phyloP scores from a whole-genome alignment of 2,329 filamentous ascomycete species.

The Fusarium albosuccineum region DNA sequence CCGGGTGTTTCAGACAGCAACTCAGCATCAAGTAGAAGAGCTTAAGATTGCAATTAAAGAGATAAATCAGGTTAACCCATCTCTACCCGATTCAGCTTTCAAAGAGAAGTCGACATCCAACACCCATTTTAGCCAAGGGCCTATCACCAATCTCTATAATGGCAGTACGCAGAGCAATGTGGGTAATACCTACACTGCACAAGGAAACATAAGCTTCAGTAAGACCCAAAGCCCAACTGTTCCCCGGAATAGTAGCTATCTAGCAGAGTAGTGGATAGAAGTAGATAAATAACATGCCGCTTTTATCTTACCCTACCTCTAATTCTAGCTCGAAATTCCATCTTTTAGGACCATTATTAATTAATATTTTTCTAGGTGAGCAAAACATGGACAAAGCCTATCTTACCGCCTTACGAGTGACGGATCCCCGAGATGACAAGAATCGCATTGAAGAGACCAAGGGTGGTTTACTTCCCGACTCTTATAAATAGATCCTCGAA shows the following conservation, averaged over 20 bases:
- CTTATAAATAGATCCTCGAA: not conserved
- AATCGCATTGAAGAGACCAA: not conserved
- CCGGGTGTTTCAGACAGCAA: slow-evolving; percentile 6
- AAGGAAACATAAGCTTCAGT: not conserved
- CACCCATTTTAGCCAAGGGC: not conserved
- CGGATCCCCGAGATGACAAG: slow-evolving; percentile 1
- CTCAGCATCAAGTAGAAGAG: slow-evolving; percentile 1
- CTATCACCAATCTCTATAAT: not conserved
- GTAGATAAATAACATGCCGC: too few relatives aligned
- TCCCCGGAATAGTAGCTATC: too few relatives aligned
- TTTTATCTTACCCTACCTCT: too few relatives aligned
- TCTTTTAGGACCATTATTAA: too few relatives aligned
- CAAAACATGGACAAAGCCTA: not conserved
- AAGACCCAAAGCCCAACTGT: not conserved
- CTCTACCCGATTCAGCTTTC: not conserved
- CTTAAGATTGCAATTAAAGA: slow-evolving; percentile 1
- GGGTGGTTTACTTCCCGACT: not conserved
- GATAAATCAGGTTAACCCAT: slow-evolving; percentile 2
- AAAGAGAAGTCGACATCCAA: not conserved
- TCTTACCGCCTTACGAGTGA: not conserved
- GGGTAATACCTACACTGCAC: not conserved
- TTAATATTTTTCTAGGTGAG: too few relatives aligned
- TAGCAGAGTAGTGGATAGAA: too few relatives aligned
- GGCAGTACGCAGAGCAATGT: not conserved
- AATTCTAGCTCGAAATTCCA: too few relatives aligned